These are phyloP conservation scores for Xylaria sp. DNA, from an alignment of 2,329 filamentous ascomycete species.

Conservation along the genomic window DNA sequence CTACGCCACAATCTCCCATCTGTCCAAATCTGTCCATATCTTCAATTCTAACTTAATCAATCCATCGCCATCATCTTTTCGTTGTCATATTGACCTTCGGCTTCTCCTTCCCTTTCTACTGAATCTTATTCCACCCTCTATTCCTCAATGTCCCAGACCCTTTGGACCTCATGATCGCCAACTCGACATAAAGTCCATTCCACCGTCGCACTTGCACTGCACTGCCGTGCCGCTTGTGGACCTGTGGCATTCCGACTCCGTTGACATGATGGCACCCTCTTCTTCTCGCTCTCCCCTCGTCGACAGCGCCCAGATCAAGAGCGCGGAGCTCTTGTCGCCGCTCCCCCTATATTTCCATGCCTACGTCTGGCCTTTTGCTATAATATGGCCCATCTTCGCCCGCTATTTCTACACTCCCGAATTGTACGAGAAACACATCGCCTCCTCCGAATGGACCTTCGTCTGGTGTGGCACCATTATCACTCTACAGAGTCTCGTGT, in stretches of 20 bases:
- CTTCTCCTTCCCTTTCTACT: no score
- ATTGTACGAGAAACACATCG: slow-evolving; percentile 90
- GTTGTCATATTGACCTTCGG: no score
- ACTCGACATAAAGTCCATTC: slow-evolving; percentile 28
- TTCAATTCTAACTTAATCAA: no score
- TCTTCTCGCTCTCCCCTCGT: slow-evolving; percentile 77
- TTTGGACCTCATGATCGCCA: slow-evolving; percentile 28
- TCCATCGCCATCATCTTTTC: no score
- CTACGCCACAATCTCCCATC: no score
- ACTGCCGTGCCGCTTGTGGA: neutral
- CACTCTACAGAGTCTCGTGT: slow-evolving; percentile 86
- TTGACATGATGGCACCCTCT: slow-evolving; percentile 53
- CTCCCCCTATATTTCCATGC: slow-evolving; percentile 82
- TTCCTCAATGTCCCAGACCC: slow-evolving; percentile 4
- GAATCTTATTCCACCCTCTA: neutral
- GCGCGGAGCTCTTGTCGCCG: slow-evolving; percentile 88
- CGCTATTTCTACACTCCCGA: slow-evolving; percentile 85
- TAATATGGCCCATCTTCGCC: slow-evolving; percentile 92
- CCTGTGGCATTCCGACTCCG: neutral
- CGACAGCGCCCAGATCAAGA: slow-evolving; percentile 88
- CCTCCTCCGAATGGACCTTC: slow-evolving; percentile 97
- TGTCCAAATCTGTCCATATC: no score
- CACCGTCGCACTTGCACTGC: neutral
- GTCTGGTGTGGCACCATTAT: slow-evolving; percentile 91
- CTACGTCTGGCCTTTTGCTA: slow-evolving; percentile 92